Evolutionary conservation across 2,329 filamentous ascomycete species (phyloP).

Genomic region (Botryosphaeria dothidea): DNA sequence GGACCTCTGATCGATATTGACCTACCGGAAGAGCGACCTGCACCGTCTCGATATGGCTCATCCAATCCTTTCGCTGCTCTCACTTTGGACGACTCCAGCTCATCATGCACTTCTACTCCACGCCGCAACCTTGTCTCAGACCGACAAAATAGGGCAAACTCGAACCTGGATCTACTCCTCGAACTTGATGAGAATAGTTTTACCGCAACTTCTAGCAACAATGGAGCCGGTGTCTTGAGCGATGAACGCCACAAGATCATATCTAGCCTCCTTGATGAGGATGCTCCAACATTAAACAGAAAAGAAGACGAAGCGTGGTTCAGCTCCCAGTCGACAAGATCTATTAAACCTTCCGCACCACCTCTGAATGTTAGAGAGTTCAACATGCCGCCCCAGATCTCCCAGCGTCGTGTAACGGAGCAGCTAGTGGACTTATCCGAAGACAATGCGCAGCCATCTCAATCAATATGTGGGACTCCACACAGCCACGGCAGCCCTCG

Average conservation of each 20-base stretch:
- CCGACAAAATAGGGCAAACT: not conserved
- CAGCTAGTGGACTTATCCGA: not conserved
- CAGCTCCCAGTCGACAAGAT: not conserved
- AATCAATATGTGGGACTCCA: too few species aligned
- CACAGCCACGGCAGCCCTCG: not conserved
- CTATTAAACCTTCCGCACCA: not conserved
- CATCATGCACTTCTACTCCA: not conserved
- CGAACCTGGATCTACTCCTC: not conserved
- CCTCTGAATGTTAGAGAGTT: not conserved
- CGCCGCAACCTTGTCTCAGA: not conserved
- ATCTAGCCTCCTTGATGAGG: not conserved
- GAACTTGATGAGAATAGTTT: not conserved
- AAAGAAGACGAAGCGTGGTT: constrained; percentile 1
- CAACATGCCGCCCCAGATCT: too few species aligned
- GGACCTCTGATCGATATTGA: not conserved
- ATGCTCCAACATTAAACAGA: not conserved
- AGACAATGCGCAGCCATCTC: not conserved
- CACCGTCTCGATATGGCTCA: not conserved
- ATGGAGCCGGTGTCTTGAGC: not conserved
- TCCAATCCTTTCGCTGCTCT: not conserved
- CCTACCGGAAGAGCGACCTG: not conserved
- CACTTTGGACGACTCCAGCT: not conserved
- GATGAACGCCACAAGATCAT: not conserved
- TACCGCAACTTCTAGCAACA: not conserved
- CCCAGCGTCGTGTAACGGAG: not conserved